Percentiles rank a stretch among this genome's conserved stretches.
Conservation (phyloP, 768 basidiomycete genomes). For the Boletus subparvulus region DNA sequence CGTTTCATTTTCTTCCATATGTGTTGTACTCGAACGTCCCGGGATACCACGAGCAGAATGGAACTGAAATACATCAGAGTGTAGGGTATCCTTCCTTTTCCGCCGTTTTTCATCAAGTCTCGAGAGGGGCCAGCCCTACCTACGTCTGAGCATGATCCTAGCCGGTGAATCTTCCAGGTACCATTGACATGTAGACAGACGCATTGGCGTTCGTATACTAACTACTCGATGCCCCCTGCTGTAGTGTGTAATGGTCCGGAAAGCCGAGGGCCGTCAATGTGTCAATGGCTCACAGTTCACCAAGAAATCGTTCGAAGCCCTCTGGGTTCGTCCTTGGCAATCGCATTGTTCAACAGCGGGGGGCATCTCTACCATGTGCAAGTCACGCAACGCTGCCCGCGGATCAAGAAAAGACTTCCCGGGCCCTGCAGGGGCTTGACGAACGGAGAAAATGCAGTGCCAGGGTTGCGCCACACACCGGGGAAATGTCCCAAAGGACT, state of each 20-base stretch:
- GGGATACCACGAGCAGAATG: background rate
- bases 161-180: background rate
- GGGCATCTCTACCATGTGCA: background rate
- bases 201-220: background rate
- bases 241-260: background rate
- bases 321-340: background rate
- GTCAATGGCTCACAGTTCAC: background rate
- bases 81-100: background rate
- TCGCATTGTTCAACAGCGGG: background rate
- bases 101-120: background rate
- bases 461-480: background rate
- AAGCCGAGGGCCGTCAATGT: background rate
- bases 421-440: background rate
- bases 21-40: background rate
- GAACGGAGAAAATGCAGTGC: background rate
- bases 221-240: background rate
- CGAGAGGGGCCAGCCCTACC: background rate
- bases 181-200: background rate
- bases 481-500: background rate
- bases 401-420: constrained; percentile 4
- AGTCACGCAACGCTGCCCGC: background rate
- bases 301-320: background rate
- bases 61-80: background rate
- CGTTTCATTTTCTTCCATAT: background rate
- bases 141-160: background rate